Evolutionary conservation across 768 basidiomycete genomes (phyloP).

Genomic region (Lanmaoa rubissima): DNA sequence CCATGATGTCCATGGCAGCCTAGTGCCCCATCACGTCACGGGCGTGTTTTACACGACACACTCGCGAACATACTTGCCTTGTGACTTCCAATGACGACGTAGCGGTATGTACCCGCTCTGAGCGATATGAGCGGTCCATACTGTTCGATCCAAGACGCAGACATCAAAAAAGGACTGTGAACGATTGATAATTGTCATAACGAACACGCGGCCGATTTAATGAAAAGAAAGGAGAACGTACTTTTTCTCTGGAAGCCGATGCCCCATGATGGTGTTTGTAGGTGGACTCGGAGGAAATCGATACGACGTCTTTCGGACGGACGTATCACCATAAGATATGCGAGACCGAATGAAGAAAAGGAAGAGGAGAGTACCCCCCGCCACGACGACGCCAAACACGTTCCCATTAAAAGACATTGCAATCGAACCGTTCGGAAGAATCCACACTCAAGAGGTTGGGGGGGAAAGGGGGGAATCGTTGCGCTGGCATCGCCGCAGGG

Average conservation of each 20-base stretch:
- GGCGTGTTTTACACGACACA: not conserved
- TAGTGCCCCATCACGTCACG: slow-evolving; percentile 23
- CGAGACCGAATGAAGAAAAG: slow-evolving; percentile 2
- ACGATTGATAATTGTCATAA: not conserved
- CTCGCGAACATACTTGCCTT: slow-evolving; percentile 1
- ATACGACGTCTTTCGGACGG: not conserved
- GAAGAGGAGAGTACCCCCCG: not conserved
- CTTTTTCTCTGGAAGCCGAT: slow-evolving; percentile 3
- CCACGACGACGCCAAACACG: not conserved
- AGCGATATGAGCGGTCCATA: slow-evolving; percentile 58
- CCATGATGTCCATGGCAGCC: slow-evolving; percentile 59
- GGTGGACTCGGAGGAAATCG: slow-evolving; percentile 12
- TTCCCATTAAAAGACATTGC: not conserved
- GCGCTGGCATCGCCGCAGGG: not conserved
- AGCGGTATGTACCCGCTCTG: slow-evolving; percentile 38
- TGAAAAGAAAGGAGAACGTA: not conserved
- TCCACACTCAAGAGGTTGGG: not conserved
- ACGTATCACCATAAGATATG: not conserved
- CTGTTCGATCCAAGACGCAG: slow-evolving; percentile 52
- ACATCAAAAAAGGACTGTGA: slow-evolving; percentile 16
- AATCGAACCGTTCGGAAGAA: not conserved
- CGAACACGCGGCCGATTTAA: not conserved
- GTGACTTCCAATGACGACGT: slow-evolving; percentile 22
- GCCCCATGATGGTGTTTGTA: not conserved
- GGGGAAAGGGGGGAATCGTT: too few species aligned